phyloP scores from a whole-genome alignment of 352 stramenopile species.

The Globisporangium echinulatum region DNA sequence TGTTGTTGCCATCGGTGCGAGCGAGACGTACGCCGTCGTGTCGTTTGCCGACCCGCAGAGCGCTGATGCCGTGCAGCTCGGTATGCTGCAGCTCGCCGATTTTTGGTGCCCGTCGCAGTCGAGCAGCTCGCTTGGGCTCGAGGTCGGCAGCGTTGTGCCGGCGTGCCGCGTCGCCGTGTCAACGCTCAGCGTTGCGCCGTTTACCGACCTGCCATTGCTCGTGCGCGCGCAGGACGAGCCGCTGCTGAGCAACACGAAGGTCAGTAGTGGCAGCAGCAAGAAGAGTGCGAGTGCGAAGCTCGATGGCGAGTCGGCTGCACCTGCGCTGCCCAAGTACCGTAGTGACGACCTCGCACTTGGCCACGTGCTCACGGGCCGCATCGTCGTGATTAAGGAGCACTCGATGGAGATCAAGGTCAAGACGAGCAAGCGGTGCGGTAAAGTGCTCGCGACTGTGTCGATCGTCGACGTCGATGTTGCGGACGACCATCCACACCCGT shows the following conservation, averaged over 20 bases:
- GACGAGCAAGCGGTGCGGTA: slow-evolving; percentile 64
- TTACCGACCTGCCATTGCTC: slow-evolving; percentile 66
- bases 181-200: slow-evolving; percentile 50
- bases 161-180: slow-evolving; percentile 39
- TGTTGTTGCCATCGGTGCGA: slow-evolving; percentile 46
- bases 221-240: slow-evolving; percentile 46
- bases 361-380: slow-evolving; percentile 58
- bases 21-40: slow-evolving; percentile 60
- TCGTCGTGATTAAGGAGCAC: slow-evolving; percentile 74
- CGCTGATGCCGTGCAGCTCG: slow-evolving; percentile 27
- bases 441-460: slow-evolving; percentile 69
- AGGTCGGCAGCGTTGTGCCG: slow-evolving; percentile 29
- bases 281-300: slow-evolving; percentile 13
- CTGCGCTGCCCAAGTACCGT: slow-evolving; percentile 64
- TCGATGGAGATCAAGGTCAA: slow-evolving; percentile 82
- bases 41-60: slow-evolving; percentile 42
- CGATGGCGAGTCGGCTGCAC: slow-evolving; percentile 16
- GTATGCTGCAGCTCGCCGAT: slow-evolving; percentile 62
- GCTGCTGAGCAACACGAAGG: slow-evolving; percentile 16
- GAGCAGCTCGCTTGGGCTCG: slow-evolving; percentile 43
- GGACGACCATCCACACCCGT: slow-evolving; percentile 55
- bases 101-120: slow-evolving; percentile 71
- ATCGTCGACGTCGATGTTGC: slow-evolving; percentile 77
- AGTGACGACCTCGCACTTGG: slow-evolving; percentile 53
- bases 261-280: slow-evolving; percentile 22